Conservation (phyloP, 352 stramenopile genomes). For the Phytophthora citrophthora region DNA sequence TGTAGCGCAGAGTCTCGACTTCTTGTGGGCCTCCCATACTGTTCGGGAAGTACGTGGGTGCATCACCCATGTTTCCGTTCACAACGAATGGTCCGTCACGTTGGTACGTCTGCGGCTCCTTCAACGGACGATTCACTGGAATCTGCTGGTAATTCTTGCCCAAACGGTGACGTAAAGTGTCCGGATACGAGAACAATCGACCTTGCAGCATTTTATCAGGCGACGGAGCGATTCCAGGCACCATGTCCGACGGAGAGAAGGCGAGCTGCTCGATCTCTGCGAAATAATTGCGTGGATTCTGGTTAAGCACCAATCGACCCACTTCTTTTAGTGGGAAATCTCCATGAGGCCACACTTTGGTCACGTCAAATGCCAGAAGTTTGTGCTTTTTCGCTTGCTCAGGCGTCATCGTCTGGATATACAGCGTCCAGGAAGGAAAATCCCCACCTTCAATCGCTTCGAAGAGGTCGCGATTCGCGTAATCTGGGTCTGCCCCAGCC, state of each 20-base stretch:
- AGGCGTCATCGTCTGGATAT: slow-evolving; percentile 89
- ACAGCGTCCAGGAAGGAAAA: slow-evolving; percentile 80
- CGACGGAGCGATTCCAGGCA: slow-evolving; percentile 88
- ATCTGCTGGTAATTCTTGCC: slow-evolving; percentile 92
- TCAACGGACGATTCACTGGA: slow-evolving; percentile 87
- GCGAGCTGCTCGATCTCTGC: slow-evolving; percentile 91
- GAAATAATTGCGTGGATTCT: slow-evolving; percentile 91
- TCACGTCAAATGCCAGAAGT: slow-evolving; percentile 90
- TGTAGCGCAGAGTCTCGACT: slow-evolving; percentile 27
- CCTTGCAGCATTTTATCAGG: slow-evolving; percentile 91
- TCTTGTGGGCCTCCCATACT: slow-evolving; percentile 52
- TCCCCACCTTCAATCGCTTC: slow-evolving; percentile 76
- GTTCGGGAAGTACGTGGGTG: slow-evolving; percentile 86
- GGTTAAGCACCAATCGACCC: slow-evolving; percentile 82
- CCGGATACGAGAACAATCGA: slow-evolving; percentile 90
- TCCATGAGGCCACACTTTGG: slow-evolving; percentile 89
- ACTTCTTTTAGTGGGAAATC: slow-evolving; percentile 85
- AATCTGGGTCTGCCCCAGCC: slow-evolving; percentile 73
- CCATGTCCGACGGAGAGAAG: slow-evolving; percentile 87
- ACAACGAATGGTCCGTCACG: slow-evolving; percentile 73
- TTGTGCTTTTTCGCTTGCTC: slow-evolving; percentile 59
- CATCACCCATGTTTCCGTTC: slow-evolving; percentile 64
- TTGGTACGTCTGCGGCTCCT: slow-evolving; percentile 68
- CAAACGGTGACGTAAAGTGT: slow-evolving; percentile 88
- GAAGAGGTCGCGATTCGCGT: slow-evolving; percentile 89